Evolutionary conservation across 176 grass and related monocot species (phyloP).

Genomic region (barley (Hordeum vulgare)): MorexV3_pseudomolecules_assembly NC_058524.1:110919216-110919715

Average conservation of each 20-base stretch:
- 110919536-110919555: neutral
- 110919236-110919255: neutral
- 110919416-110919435: neutral
- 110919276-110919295: neutral
- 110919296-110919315: too few relatives aligned
- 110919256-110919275: neutral
- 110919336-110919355: constrained; percentile 11
- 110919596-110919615: neutral
- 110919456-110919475: constrained; percentile 24
- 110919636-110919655: neutral
- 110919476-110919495: neutral
- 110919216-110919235: neutral
- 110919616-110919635: neutral
- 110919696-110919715: too few relatives aligned
- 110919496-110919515: neutral
- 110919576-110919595: too few relatives aligned
- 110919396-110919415: constrained; percentile 34
- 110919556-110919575: too few relatives aligned
- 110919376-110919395: neutral
- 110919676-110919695: too few relatives aligned
- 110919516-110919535: neutral
- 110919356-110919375: neutral
- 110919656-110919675: neutral
- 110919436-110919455: neutral
- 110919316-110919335: neutral